Conservation (phyloP, 2,329 filamentous ascomycete species). For the Trichothecium roseum region DNA sequence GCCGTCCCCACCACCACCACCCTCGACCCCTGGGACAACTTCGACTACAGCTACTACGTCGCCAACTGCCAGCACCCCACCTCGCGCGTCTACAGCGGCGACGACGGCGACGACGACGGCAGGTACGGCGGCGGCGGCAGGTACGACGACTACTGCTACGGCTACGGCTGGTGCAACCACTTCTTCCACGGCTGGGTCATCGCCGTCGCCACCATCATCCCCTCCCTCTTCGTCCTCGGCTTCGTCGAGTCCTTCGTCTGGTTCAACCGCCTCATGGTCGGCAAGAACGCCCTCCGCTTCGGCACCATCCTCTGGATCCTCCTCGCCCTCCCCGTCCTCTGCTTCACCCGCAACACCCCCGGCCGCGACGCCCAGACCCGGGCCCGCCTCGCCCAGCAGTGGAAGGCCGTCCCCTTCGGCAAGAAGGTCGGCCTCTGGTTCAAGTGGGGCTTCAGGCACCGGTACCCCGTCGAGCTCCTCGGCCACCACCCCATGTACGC, state of each 20-base stretch:
- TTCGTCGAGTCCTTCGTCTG: slow-evolving; percentile 20
- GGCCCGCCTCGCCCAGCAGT: slow-evolving; percentile 7
- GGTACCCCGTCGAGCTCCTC: slow-evolving; percentile 12
- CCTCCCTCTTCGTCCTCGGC: slow-evolving; percentile 16
- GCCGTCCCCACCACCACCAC: slow-evolving; percentile 5
- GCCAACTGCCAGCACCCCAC: slow-evolving; percentile 9
- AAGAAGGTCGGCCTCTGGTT: slow-evolving; percentile 11
- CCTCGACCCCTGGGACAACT: slow-evolving; percentile 5
- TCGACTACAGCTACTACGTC: slow-evolving; percentile 10
- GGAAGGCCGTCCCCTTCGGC: slow-evolving; percentile 6
- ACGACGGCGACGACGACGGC: not conserved
- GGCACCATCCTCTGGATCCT: slow-evolving; percentile 19
- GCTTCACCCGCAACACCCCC: slow-evolving; percentile 17
- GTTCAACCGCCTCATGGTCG: slow-evolving; percentile 20
- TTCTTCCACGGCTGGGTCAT: slow-evolving; percentile 10
- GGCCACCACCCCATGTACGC: slow-evolving; percentile 13
- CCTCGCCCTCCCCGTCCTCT: slow-evolving; percentile 9
- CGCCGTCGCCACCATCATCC: slow-evolving; percentile 14
- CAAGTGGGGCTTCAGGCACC: slow-evolving; percentile 11
- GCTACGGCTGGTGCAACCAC: not conserved
- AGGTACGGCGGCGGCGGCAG: slow-evolving; percentile 1
- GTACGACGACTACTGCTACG: not conserved
- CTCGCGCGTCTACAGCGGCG: slow-evolving; percentile 1
- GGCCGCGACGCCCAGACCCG: slow-evolving; percentile 9
- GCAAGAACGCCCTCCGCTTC: slow-evolving; percentile 15